Base-by-base conservation (phyloP, 768 basidiomycete species). In the Multifurca ochricompacta region DNA sequence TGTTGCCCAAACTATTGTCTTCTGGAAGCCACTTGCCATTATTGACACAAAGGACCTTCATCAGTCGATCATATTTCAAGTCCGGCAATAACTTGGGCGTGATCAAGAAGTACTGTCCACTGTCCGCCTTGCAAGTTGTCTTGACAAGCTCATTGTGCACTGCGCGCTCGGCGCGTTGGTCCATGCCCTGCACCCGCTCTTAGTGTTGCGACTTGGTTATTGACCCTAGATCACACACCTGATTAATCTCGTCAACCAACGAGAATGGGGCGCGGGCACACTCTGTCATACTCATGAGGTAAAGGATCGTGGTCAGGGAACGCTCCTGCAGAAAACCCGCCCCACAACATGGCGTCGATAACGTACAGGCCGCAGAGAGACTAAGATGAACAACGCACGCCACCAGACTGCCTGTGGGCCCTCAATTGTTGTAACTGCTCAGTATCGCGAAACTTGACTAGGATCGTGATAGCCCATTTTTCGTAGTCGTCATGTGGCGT, bases 201-300 rank as follows among this genome's bases (percentile, higher is more conserved):
- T 19, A 18, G 34, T 39, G 41, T 28, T 54, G 13, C 23, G 13
- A 10, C 10, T 6, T 18, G 0, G 4, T 21, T 18, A n/a, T 21
- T 21, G 13, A 34, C 7, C 16, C 36, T 30, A 18, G 27, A 47
- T 14, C 23, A 63, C 73, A 42, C 58, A 82, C 87, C 79, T 97
- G 94, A 67, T 98, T 99, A 70, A 99, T 98, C 74, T 99, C 96
- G 67, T 99, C 96, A 21, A 98, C 96, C 41, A 99, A 78, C 1
- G 95, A 95, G 75, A 99, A 99, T 0, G 96, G 96, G 7, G 93
- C 90, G 34, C 91, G 81, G 9, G 93, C 90, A 65, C 94, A 82
- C 68, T 92, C 90, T 0, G 92, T 94, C 65, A 99, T 73, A 63
- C 88, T 90, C 87, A 97, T 91, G 58, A 99, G 78, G 71, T 99